Evolutionary conservation across 345 rosid species (phyloP).

Genomic region (Lagerstroemia speciosa): DNA sequence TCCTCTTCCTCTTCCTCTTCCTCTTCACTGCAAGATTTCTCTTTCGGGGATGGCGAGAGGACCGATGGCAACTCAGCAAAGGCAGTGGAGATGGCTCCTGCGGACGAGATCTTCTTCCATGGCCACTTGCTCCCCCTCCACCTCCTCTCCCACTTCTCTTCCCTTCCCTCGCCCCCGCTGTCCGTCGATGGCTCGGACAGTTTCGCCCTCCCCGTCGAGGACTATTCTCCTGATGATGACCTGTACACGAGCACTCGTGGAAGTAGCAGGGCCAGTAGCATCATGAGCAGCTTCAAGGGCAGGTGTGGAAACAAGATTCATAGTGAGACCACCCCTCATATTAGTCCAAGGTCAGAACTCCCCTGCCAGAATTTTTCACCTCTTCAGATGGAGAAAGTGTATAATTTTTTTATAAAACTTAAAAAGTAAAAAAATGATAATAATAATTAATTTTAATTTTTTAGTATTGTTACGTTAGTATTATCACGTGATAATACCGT

Average conservation of each 20-base stretch:
- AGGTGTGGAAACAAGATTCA: not conserved
- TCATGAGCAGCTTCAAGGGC: not conserved
- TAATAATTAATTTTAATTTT: no score
- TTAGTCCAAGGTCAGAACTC: not conserved
- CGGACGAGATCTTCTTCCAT: constrained; percentile 95
- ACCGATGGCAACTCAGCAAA: not conserved
- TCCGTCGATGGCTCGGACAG: constrained; percentile 48
- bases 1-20: constrained; percentile 2
- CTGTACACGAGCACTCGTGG: not conserved
- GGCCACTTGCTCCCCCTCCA: constrained; percentile 7
- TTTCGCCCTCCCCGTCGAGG: constrained; percentile 41
- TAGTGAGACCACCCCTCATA: not conserved
- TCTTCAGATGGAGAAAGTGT: no score
- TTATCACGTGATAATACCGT: no score
- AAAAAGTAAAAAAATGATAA: no score
- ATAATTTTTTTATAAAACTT: no score
- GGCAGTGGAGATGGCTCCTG: constrained; percentile 87
- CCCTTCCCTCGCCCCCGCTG: constrained; percentile 39
- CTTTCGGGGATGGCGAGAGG: not conserved
- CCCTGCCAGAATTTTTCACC: no score
- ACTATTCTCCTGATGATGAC: constrained; percentile 15
- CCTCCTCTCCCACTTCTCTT: constrained; percentile 84
- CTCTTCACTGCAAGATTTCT: not conserved
- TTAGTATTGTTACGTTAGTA: no score
- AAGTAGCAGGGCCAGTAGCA: not conserved